Conservation (phyloP, 164 flowering plant genomes). For the Vitis cinerea region DNA sequence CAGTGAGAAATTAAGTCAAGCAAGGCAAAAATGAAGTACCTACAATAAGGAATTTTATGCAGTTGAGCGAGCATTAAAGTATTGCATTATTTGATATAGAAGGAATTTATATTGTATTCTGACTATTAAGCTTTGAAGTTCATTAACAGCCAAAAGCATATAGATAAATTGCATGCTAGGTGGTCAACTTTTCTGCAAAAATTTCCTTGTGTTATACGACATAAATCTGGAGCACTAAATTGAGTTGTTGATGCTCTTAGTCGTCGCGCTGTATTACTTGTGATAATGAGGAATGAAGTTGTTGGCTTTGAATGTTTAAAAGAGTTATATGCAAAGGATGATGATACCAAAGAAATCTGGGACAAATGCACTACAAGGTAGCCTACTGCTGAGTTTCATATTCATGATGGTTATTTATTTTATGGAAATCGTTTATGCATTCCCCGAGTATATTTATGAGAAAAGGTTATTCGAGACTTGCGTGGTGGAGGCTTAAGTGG, state of each 20-base stretch:
- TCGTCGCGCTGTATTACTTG: background rate
- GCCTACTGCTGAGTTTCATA: background rate
- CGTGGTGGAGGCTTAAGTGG: constrained; percentile 8
- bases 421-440: constrained; percentile 14
- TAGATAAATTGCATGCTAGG: background rate
- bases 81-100: too few species aligned
- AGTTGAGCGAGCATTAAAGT: too few species aligned
- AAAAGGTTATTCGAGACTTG: constrained; percentile 5
- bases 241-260: background rate
- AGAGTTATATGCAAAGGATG: constrained; percentile 10
- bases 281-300: background rate
- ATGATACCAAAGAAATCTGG: constrained; percentile 7
- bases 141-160: background rate
- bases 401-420: constrained; percentile 11
- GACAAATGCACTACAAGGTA: background rate
- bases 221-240: background rate
- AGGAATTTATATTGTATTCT: background rate
- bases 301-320: constrained; percentile 14
- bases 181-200: constrained; percentile 2
- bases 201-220: background rate
- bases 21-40: too few species aligned
- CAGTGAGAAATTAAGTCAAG: too few species aligned
- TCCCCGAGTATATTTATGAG: constrained; percentile 3
- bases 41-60: too few species aligned
- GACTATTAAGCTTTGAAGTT: constrained; percentile 10